A percentile compares a stretch with the other conserved stretches of the same genome.
phyloP scores from a whole-genome alignment of 2,329 filamentous ascomycete genomes.

The Periconia macrospinosa region DNA sequence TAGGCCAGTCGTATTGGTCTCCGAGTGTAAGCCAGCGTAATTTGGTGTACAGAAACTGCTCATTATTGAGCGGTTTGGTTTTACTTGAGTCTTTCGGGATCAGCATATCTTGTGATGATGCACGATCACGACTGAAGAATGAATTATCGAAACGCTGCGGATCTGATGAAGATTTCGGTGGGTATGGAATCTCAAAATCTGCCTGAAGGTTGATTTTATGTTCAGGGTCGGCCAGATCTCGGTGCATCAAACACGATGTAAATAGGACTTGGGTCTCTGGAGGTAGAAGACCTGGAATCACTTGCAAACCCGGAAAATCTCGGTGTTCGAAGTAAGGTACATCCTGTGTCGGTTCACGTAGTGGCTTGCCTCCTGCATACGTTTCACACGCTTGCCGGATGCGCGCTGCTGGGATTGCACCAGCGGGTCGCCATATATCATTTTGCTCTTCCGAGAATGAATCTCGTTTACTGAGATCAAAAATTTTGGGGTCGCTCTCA shows the following conservation, averaged over 20 bases:
- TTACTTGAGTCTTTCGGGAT: constrained; percentile 68
- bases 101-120: constrained; percentile 24
- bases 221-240: constrained; percentile 70
- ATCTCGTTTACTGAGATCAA: constrained; percentile 39
- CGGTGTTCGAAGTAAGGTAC: constrained; percentile 38
- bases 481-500: constrained; percentile 51
- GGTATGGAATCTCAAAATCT: constrained; percentile 73
- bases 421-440: constrained; percentile 29
- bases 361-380: constrained; percentile 31
- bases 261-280: constrained; percentile 70
- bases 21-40: constrained; percentile 94
- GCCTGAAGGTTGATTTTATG: constrained; percentile 89
- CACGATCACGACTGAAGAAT: constrained; percentile 38
- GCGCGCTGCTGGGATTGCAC: constrained; percentile 27
- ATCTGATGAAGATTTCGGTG: constrained; percentile 39
- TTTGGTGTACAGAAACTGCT: constrained; percentile 74
- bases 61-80: constrained; percentile 73
- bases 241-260: constrained; percentile 74
- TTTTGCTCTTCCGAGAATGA: constrained; percentile 38
- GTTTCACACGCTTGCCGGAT: constrained; percentile 34
- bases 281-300: constrained; percentile 76
- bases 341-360: constrained; percentile 23
- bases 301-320: constrained; percentile 62
- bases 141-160: constrained; percentile 27
- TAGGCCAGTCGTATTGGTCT: constrained; percentile 95